These are phyloP conservation scores for Chaetoceros tenuissimus DNA, from an alignment of 108 stramenopile genomes.

Conservation along the genomic window DNA sequence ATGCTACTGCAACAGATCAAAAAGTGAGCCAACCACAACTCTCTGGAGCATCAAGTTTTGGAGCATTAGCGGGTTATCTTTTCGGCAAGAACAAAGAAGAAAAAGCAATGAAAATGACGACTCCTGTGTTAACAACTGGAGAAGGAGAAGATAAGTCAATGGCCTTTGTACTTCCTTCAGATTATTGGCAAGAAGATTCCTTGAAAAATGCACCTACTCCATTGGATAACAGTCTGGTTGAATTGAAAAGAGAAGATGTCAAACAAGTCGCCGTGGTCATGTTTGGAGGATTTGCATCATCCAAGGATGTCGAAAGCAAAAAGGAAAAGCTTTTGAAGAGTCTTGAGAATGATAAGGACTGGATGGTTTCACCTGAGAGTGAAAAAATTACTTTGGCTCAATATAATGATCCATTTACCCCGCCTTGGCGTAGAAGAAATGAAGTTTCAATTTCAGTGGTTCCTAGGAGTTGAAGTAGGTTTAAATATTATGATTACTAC, in stretches of 20 bases:
- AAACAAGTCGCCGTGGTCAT: conserved; percentile 65
- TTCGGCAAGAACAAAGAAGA: conserved; percentile 87
- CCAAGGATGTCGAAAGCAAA: conserved; percentile 47
- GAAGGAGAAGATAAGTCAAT: conserved; percentile 45
- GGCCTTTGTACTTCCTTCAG: conserved; percentile 84
- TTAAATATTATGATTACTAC: too few relatives aligned
- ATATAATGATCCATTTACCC: conserved; percentile 96
- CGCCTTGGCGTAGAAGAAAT: conserved; percentile 88
- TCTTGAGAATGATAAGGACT: conserved; percentile 28
- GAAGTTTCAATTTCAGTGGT: conserved; percentile 70
- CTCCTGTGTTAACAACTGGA: conserved; percentile 68
- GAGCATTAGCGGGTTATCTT: conserved; percentile 87
- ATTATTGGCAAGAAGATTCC: conserved; percentile 54
- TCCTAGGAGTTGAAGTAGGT: conserved; percentile 1
- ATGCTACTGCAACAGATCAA: conserved; percentile 44
- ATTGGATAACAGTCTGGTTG: conserved; percentile 56
- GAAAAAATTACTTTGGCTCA: conserved; percentile 50
- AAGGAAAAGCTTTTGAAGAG: conserved; percentile 36
- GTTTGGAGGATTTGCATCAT: conserved; percentile 85
- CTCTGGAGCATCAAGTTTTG: conserved; percentile 65
- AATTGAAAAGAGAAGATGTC: conserved; percentile 29
- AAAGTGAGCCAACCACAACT: conserved; percentile 55
- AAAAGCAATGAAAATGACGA: conserved; percentile 90
- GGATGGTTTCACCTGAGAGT: conserved; percentile 13
- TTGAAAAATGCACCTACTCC: conserved; percentile 64